These are phyloP conservation scores for Erysimum cheiri DNA, from an alignment of 441 rosid species.

Conservation along the genomic window DNA sequence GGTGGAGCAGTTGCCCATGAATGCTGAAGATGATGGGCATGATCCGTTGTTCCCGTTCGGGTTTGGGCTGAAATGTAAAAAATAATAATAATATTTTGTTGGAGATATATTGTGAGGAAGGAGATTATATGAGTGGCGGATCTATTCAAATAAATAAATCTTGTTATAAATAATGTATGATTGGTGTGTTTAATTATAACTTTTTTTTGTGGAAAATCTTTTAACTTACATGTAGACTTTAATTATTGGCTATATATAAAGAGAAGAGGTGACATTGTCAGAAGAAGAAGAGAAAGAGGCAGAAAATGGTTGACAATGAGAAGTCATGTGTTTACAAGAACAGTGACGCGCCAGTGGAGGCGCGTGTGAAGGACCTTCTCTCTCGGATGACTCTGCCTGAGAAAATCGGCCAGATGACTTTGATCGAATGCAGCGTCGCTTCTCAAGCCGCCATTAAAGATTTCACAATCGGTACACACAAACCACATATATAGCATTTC, in stretches of 20 bases:
- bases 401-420: conserved; percentile 36
- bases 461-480: conserved; percentile 19
- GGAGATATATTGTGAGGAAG: too few species aligned
- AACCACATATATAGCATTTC: not conserved
- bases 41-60: conserved; percentile 80
- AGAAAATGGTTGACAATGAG: conserved; percentile 30
- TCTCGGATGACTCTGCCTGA: conserved; percentile 40
- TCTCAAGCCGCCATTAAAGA: conserved; percentile 25
- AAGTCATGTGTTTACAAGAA: conserved; percentile 37
- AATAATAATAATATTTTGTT: not conserved
- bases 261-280: not conserved
- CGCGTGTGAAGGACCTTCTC: conserved; percentile 39
- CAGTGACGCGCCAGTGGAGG: conserved; percentile 34
- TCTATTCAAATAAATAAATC: too few species aligned
- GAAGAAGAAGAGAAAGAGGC: not conserved
- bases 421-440: conserved; percentile 29
- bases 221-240: too few species aligned
- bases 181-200: too few species aligned
- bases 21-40: conserved; percentile 49
- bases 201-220: too few species aligned
- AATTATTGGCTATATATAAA: conserved; percentile 20
- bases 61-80: conserved; percentile 54
- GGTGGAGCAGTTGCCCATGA: conserved; percentile 60
- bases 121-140: too few species aligned
- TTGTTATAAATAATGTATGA: too few species aligned